Base-by-base conservation (phyloP, 208 protist genomes). In the Lotmaria passim region DNA sequence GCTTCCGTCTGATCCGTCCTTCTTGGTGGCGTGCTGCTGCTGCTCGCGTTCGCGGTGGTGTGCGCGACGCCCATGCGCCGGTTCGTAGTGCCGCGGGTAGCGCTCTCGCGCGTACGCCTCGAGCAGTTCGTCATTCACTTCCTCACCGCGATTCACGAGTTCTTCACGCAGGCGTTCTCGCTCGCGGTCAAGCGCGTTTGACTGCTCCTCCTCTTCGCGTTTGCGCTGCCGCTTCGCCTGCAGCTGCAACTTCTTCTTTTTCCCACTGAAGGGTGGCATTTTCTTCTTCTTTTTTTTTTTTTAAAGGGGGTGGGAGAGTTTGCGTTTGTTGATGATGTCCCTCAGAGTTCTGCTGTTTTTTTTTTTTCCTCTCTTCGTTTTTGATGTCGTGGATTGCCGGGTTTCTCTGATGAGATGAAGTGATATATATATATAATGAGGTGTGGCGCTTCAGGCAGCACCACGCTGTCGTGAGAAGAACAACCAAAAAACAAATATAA, bases 221-320 rank as follows among this genome's bases (percentile, higher is more conserved):
- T 97, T 96, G 19, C 77, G 77, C 63, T 88, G 79, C 8, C 93
- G 86, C 68, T 89, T 90, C n/a, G 85, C 90, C 69, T 95, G 72
- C 57, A 97, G 78, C 83, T 97, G 93, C 81, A 91, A 85, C 77
- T 96, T 97, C 73, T 97, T 97, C 53, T 91, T 77, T 69, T 96
- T 97, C 3, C 90, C 93, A 73, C 93, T 97, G 69, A 97, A 97
- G 2, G 93, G 77, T 15, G 76, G 82, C 80, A 87, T 87, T 47
- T n/a, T 28, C 30, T 7, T 60, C 7, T 47, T 19, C 24, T 56
- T 5, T 52, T 30, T 6, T 52, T 7, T 23, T 52, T 30, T 15
- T 52, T 15, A 6, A 19, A n/a, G n/a, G n/a, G n/a, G n/a, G n/a
- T n/a, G n/a, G n/a, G n/a, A n/a, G n/a, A n/a, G n/a, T n/a, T n/a